A percentile compares a stretch with the other conserved stretches of the same genome.
Conservation (phyloP, 2,329 filamentous ascomycete genomes). For the Cladosporium sp. region DNA sequence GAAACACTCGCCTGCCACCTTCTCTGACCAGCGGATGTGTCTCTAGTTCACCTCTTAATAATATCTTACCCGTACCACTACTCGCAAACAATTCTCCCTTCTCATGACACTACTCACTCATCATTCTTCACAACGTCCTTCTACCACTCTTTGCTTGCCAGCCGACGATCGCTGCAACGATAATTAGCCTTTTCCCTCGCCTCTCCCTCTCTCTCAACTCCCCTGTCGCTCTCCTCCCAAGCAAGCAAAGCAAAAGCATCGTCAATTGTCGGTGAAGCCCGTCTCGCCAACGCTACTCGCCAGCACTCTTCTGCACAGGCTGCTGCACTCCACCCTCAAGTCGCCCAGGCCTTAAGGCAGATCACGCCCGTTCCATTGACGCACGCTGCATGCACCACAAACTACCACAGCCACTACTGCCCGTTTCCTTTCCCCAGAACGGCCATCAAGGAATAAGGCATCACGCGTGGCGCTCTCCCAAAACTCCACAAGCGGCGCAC, state of each 20-base stretch:
- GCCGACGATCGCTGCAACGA: neutral
- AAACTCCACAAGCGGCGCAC: conserved; percentile 9
- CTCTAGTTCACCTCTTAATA: too few relatives aligned
- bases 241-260: too few relatives aligned
- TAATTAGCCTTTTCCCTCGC: neutral
- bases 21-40: too few relatives aligned
- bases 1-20: neutral
- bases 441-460: neutral
- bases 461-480: conserved; percentile 6
- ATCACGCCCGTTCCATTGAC: neutral
- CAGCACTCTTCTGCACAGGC: too few relatives aligned
- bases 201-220: neutral
- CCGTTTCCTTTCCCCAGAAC: neutral
- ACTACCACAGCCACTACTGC: too few relatives aligned
- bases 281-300: neutral
- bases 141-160: conserved; percentile 1
- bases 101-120: neutral
- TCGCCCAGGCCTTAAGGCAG: conserved; percentile 9
- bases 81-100: neutral
- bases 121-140: conserved; percentile 4
- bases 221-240: too few relatives aligned
- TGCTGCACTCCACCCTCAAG: conserved; percentile 7
- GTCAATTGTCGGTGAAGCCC: conserved; percentile 12
- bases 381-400: neutral
- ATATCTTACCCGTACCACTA: too few relatives aligned